Base-by-base conservation (phyloP, 306 rosid genomes). In the Ammopiptanthus mongolicus region DNA sequence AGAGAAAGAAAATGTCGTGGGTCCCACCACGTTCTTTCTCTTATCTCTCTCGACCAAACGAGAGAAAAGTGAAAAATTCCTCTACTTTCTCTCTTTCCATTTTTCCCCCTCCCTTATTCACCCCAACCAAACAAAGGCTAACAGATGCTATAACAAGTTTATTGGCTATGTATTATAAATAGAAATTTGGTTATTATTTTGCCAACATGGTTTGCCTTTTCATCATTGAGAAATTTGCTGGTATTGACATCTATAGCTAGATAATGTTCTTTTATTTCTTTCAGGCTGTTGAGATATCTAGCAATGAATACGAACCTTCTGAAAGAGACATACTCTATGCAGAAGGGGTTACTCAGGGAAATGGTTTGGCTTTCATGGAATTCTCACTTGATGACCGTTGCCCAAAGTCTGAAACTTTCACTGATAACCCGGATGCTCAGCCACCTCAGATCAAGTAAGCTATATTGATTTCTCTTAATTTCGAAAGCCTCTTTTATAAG, bases 321-420 rank as follows among this genome's bases (percentile, higher is more conserved):
- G 99, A 96, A 69, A 77, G 91, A 70, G 99, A 96, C 84, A 92
- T 96, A 53, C 74, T 96, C 33, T 92, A 90, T 72, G 99, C 99
- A 59, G 99, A 96, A 87, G 99, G 99, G 71, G 99, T 92, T 73
- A 89, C 98, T 76, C 99, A 87, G 77, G 99, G 96, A 69, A 96
- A 88, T 80, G 99, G 99, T 22, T 86, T 96, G 82, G 97, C 99
- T 84, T 90, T 91, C 91, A 92, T 92, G 77, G 99, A 92, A 75
- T 92, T 92, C 84, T 87, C 93, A 8, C 97, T 95, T 29, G 99
- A 95, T 74, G 99, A 92, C 65, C 96, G 97, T 34, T 71, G 82
- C 72, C 96, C 97, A 4, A 92, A 87, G 91, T 88, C 93, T 3
- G 98, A 96, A 67, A 80, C 90, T 52, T 90, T 85, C 71, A 78